phyloP scores from a whole-genome alignment of 139 green algal species.

The Auxenochlorella pyrenoidosa region DNA sequence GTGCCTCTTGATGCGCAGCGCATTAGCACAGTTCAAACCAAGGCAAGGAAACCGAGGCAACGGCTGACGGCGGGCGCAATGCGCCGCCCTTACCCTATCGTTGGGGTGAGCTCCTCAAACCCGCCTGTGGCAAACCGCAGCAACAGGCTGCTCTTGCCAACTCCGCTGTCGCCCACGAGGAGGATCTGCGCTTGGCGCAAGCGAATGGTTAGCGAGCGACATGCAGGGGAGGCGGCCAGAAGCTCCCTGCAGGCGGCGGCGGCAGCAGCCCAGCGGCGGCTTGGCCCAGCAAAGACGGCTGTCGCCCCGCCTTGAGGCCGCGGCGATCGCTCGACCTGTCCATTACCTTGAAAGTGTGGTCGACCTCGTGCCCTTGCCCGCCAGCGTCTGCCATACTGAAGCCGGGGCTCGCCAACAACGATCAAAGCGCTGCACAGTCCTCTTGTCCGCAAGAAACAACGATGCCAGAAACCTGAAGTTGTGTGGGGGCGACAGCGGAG shows the following conservation, averaged over 20 bases:
- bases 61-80: not conserved
- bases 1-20: too few relatives aligned
- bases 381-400: slow-evolving; percentile 4
- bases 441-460: too few relatives aligned
- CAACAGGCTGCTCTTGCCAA: slow-evolving; percentile 92
- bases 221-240: not conserved
- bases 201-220: not conserved
- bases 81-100: slow-evolving; percentile 69
- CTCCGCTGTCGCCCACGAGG: slow-evolving; percentile 90
- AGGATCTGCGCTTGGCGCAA: slow-evolving; percentile 68
- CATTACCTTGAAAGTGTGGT: slow-evolving; percentile 82
- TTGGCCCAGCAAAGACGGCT: not conserved
- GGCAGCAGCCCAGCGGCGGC: not conserved
- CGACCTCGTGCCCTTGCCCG: slow-evolving; percentile 31
- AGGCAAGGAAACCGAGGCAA: too few relatives aligned
- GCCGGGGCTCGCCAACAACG: too few relatives aligned
- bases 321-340: not conserved
- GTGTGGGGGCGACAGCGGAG: too few relatives aligned
- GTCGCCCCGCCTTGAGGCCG: not conserved
- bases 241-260: not conserved
- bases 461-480: too few relatives aligned
- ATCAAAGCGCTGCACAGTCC: too few relatives aligned
- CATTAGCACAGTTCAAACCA: too few relatives aligned
- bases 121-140: slow-evolving; percentile 86
- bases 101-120: slow-evolving; percentile 87